phyloP scores from a whole-genome alignment of 116 monocot genomes.

The Iris pallida region DNA sequence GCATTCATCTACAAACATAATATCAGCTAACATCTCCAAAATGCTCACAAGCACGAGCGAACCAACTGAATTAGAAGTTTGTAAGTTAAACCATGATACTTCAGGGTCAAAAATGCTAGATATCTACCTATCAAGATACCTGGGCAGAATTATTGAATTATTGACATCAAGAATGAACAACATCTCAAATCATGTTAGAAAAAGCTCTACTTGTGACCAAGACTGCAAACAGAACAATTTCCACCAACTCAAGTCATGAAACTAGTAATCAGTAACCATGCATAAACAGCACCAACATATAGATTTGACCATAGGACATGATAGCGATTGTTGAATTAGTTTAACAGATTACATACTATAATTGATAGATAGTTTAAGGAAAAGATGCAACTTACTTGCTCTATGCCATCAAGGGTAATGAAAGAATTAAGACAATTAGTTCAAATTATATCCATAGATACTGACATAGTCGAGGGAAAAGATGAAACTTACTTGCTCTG shows the following conservation, averaged over 20 bases:
- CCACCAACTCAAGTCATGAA: no score
- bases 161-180: background rate
- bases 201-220: background rate
- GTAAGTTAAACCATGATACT: background rate
- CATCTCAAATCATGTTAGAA: background rate
- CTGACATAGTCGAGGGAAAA: background rate
- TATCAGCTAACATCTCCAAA: background rate
- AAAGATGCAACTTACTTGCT: no score
- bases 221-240: background rate
- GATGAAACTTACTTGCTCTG: conserved; percentile 65
- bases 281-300: no score
- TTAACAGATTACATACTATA: no score
- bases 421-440: no score
- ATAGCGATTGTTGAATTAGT: no score
- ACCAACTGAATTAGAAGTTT: no score
- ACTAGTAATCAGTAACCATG: no score
- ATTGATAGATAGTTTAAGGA: no score
- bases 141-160: background rate
- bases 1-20: background rate
- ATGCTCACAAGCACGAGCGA: background rate
- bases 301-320: no score
- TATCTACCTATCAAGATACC: background rate
- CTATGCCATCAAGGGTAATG: no score
- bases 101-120: background rate
- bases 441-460: background rate